Percentiles rank a stretch among this genome's conserved stretches.
phyloP scores from a whole-genome alignment of 306 rosid genomes.

The Luffa aegyptiaca region DNA sequence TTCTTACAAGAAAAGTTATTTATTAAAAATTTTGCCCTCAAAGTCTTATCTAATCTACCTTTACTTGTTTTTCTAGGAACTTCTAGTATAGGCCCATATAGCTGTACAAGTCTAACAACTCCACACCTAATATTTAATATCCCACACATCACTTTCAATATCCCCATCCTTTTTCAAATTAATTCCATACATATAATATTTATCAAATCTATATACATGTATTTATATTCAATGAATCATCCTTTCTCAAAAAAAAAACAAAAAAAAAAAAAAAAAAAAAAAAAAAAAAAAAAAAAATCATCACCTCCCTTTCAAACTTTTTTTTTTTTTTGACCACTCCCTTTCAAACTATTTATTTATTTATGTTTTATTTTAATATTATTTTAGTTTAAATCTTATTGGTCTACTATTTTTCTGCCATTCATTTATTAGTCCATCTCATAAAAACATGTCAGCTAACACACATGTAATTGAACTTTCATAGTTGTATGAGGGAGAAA shows the following conservation, averaged over 20 bases:
- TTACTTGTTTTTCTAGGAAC: not conserved
- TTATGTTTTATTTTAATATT: not conserved
- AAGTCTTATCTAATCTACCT: not conserved
- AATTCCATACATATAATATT: not conserved
- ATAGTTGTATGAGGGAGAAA: no score
- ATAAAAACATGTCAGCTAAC: no score
- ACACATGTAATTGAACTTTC: no score
- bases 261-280: no score
- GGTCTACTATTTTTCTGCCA: no score
- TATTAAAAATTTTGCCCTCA: not conserved
- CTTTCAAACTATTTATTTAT: not conserved
- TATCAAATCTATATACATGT: not conserved
- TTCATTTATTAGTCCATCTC: no score
- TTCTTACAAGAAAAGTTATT: no score
- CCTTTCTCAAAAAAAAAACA: no score
- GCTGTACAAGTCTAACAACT: not conserved
- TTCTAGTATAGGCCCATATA: not conserved
- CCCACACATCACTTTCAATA: not conserved
- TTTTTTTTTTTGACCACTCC: not conserved
- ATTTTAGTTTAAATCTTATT: not conserved
- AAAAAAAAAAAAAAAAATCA: not conserved
- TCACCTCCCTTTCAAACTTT: not conserved
- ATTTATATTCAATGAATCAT: not conserved
- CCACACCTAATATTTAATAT: conserved; percentile 1
- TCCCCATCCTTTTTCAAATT: not conserved